Evolutionary conservation across 306 rosid species (phyloP).

Genomic region (Lablab purpureus): DNA sequence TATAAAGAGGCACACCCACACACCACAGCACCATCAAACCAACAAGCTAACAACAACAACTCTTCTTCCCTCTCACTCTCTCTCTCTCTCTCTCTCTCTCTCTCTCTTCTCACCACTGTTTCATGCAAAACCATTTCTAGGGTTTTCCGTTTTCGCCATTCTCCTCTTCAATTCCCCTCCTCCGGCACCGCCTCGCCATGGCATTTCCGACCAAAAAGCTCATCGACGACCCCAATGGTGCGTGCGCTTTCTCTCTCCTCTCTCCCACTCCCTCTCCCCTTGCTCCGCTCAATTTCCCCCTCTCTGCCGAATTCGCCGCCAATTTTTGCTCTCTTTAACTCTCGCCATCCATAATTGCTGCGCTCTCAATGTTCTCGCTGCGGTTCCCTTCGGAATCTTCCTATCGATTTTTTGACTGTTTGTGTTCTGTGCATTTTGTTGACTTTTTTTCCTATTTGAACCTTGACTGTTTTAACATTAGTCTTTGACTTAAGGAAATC

Average conservation of each 20-base stretch:
- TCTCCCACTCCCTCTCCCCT: slow-evolving; percentile 4
- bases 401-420: background rate
- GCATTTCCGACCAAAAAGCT: slow-evolving; percentile 80
- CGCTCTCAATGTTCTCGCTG: slow-evolving; percentile 1
- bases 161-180: slow-evolving; percentile 27
- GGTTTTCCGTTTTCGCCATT: slow-evolving; percentile 51
- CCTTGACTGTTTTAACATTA: slow-evolving; percentile 36
- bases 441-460: slow-evolving; percentile 11
- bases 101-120: slow-evolving; percentile 38
- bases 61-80: slow-evolving; percentile 39
- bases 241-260: slow-evolving; percentile 48
- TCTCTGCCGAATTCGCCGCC: slow-evolving; percentile 13
- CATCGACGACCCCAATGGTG: slow-evolving; percentile 83
- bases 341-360: background rate
- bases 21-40: slow-evolving; percentile 47
- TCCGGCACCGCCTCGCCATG: slow-evolving; percentile 55
- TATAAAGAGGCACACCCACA: slow-evolving; percentile 40
- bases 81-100: slow-evolving; percentile 12
- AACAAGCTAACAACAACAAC: slow-evolving; percentile 49
- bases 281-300: slow-evolving; percentile 7
- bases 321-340: slow-evolving; percentile 1
- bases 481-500: slow-evolving; percentile 35
- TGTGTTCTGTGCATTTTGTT: slow-evolving; percentile 38
- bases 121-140: slow-evolving; percentile 64
- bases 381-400: background rate